A percentile compares a stretch with the other conserved stretches of the same genome.
These are phyloP conservation scores for Pyrenochaeta sp. DNA, from an alignment of 2,329 filamentous ascomycete species.

Conservation along the genomic window DNA sequence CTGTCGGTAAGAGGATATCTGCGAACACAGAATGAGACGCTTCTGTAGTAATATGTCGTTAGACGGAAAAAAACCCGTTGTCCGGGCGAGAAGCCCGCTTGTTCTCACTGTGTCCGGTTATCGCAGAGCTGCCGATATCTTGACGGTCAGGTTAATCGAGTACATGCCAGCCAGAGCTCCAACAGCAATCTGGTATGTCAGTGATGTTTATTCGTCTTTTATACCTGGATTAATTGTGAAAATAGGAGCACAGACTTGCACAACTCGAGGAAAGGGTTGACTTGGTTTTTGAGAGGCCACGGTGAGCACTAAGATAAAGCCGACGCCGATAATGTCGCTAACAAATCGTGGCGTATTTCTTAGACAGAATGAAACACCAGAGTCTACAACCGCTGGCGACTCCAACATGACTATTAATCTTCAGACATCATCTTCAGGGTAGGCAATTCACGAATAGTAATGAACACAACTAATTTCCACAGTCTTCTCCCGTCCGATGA, in stretches of 20 bases:
- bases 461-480: neutral
- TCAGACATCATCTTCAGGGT: neutral
- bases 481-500: neutral
- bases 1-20: neutral
- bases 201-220: neutral
- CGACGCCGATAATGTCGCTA: neutral
- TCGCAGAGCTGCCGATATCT: neutral
- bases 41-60: neutral
- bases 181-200: neutral
- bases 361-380: neutral
- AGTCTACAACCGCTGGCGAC: neutral
- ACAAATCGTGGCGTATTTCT: neutral
- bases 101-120: constrained; percentile 1
- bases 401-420: neutral
- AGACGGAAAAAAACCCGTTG: constrained; percentile 4
- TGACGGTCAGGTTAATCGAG: neutral
- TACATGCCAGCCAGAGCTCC: neutral
- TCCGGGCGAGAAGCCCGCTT: constrained; percentile 1
- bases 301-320: neutral
- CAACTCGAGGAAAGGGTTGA: constrained; percentile 2
- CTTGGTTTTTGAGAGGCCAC: neutral
- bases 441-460: neutral
- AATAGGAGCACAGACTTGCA: neutral
- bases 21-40: no score
- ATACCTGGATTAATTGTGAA: neutral